Evolutionary conservation across 805 yeast species (phyloP), one percentile per base, ranked within the genome.

Genomic region (Cyberlindnera japonica): DNA sequence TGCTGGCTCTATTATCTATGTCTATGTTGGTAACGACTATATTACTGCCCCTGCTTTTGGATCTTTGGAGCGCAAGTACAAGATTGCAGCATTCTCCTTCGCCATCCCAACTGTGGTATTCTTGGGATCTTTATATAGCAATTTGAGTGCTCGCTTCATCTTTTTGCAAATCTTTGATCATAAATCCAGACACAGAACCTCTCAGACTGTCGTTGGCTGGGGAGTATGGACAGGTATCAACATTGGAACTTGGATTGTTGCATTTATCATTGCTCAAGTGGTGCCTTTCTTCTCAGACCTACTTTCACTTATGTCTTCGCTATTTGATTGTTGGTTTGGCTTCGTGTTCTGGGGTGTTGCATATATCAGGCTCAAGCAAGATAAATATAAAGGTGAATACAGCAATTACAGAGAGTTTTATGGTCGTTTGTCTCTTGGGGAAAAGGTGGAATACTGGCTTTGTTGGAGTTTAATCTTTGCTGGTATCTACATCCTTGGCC

Each of bases 261-360:
- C 81, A 0, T 78, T 75, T 45, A 58, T 77, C n/a, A 64, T 77
- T 50, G 82, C 81, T 2, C 81, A 77, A 54, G 82, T 74, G 22
- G 76, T 77, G 50, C 83, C 83, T n/a, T 77, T 77, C 56, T 77
- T 77, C 58, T 68, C 75, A 20, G 82, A 77, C 49, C 58, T 77
- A 44, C 62, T 77, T 24, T 68, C 80, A 3, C 60, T 77, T 50
- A 76, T 77, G 81, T 71, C 77, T 12, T 76, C 83, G 3, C 61
- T 78, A 37, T 77, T 77, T 51, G 83, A 77, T 55, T 76, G 82
- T 55, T 78, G 81, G 79, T 78, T 77, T 48, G 83, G 83, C 0
- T 77, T 75, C 49, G 74, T 77, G 6, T 77, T 77, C 49, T 77
- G 83, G 83, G 75, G 80, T 13, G 69, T 74, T 22, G 82, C 83